Base-by-base conservation (phyloP, 208 protist genomes). In the Trypanosoma avium region DNA sequence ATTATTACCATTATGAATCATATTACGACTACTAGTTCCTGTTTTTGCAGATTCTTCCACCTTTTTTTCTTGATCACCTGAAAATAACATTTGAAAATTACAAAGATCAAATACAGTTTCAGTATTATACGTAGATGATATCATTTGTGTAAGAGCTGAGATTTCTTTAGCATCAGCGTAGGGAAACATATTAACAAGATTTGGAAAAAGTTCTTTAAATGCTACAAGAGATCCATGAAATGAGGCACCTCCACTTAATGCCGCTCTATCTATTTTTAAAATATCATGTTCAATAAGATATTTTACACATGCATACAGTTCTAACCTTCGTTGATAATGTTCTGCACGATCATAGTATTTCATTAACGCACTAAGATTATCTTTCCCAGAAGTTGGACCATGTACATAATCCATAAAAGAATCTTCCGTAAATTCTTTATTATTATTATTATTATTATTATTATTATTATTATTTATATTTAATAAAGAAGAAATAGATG, bases 151-250 rank as follows among this genome's bases (percentile, higher is more conserved):
- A 32, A 95, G 58, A 19, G 71, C 70, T 0, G 86, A 90, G 21
- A 87, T 70, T 29, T 80, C 64, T 52, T 86, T 79, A n/a, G 81
- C 82, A 52, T 89, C 78, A 3, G 72, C 70, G 21, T 65, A 61
- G n/a, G 89, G 89, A 69, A 89, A 95, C 19, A 90, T 63, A 27
- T 75, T 74, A 9, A 73, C 52, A 22, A 95, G 33, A 35, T 72
- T 68, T 19, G 73, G 67, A 57, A 85, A 73, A 19, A 89, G 19
- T 38, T 89, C 79, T 53, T 84, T 87, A 50, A 81, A 77, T 13
- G 84, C 47, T n/a, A 89, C 77, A 24, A 81, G 26, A n/a, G 65
- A 36, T 4, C 87, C 87, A 15, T 84, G 66, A 29, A 75, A 72
- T 21, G 57, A 52, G 0, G 79, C 69, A 26, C 46, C 17, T 17